Evolutionary conservation across 164 flowering plant species (phyloP).

Genomic region (Saururus chinensis): DNA sequence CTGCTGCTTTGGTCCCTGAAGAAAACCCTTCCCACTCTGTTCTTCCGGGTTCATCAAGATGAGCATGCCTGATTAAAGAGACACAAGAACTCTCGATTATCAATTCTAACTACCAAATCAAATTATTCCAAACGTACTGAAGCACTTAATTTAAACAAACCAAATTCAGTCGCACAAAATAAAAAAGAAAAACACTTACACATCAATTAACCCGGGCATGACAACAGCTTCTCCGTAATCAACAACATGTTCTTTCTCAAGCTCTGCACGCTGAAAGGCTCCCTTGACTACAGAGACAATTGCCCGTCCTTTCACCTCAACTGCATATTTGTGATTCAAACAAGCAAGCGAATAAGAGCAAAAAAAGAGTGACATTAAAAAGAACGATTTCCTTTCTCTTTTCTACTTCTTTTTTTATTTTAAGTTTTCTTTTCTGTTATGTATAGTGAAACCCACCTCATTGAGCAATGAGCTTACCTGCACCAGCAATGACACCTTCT

Average conservation of each 20-base stretch:
- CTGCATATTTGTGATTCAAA: conserved; percentile 33
- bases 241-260: conserved; percentile 26
- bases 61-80: conserved; percentile 55
- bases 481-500: conserved; percentile 63
- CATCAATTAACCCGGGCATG: conserved; percentile 97
- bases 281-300: conserved; percentile 52
- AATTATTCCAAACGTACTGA: too few relatives aligned
- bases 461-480: conserved; percentile 43
- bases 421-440: neutral
- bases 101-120: too few relatives aligned
- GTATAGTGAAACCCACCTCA: too few relatives aligned
- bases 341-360: neutral
- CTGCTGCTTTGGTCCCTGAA: conserved; percentile 94
- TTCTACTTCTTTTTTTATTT: neutral
- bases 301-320: conserved; percentile 68
- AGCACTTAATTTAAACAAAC: too few relatives aligned
- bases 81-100: neutral
- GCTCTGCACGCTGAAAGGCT: conserved; percentile 30
- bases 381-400: too few relatives aligned
- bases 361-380: too few relatives aligned
- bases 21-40: conserved; percentile 97
- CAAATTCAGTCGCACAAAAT: too few relatives aligned
- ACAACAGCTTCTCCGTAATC: conserved; percentile 91
- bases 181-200: too few relatives aligned
- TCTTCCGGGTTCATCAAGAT: conserved; percentile 98